phyloP scores from a whole-genome alignment of 345 rosid genomes.

The Cochlearia excelsa region DNA sequence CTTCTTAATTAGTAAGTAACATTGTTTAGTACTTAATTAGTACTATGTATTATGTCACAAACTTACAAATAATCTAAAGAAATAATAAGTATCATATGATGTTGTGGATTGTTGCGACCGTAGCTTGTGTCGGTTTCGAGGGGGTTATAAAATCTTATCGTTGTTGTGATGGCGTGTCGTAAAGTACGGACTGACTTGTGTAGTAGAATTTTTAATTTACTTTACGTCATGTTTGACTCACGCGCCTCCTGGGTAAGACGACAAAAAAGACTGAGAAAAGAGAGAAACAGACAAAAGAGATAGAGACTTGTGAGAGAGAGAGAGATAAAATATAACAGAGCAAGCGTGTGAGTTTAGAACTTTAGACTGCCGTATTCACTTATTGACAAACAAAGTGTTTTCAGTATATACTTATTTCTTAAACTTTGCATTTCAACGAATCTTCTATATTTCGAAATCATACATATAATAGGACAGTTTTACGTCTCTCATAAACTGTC shows the following conservation, averaged over 20 bases:
- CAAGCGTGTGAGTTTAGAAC: constrained; percentile 45
- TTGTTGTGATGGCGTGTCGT: constrained; percentile 29
- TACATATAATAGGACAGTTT: no score
- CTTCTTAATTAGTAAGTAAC: not conserved
- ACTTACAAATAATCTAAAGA: no score
- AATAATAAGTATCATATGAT: no score
- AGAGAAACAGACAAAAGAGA: constrained; percentile 27
- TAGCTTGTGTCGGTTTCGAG: constrained; percentile 33
- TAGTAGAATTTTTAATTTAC: constrained; percentile 1
- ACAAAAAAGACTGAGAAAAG: constrained; percentile 19
- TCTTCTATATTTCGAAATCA: no score
- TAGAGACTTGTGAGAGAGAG: constrained; percentile 28
- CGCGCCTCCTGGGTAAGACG: constrained; percentile 29
- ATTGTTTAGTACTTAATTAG: not conserved
- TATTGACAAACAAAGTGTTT: constrained; percentile 9
- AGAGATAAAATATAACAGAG: constrained; percentile 21
- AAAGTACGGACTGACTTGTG: constrained; percentile 36
- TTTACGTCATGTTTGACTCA: constrained; percentile 29
- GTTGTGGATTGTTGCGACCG: constrained; percentile 1
- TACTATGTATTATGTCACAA: no score
- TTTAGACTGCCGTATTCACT: constrained; percentile 33
- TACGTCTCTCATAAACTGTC: no score
- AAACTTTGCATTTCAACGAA: no score
- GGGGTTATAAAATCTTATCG: constrained; percentile 20
- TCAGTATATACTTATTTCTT: no score